Percentiles rank a stretch among this genome's conserved stretches.
These are phyloP conservation scores for Atkinsonella hypoxylon DNA, from an alignment of 2,329 filamentous ascomycete genomes.

Conservation along the genomic window DNA sequence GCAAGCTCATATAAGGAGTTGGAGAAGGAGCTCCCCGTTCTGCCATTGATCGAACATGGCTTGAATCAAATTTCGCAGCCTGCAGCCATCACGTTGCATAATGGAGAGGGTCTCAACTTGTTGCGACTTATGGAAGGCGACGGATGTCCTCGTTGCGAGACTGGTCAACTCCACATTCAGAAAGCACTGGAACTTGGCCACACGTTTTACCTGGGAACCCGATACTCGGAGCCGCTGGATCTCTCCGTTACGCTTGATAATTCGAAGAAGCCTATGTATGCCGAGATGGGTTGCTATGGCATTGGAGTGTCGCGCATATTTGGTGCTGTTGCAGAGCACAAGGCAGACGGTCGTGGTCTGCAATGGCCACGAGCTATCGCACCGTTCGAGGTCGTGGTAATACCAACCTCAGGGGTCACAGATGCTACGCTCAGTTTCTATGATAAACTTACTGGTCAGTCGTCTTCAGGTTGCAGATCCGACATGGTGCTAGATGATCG, in stretches of 20 bases:
- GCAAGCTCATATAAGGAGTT: slow-evolving; percentile 14
- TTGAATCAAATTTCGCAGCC: slow-evolving; percentile 1
- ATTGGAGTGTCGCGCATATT: slow-evolving; percentile 89
- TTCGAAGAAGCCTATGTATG: slow-evolving; percentile 29
- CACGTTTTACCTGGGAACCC: slow-evolving; percentile 84
- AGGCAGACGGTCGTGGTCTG: slow-evolving; percentile 60
- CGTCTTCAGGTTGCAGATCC: slow-evolving; percentile 18
- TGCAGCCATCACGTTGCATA: slow-evolving; percentile 7
- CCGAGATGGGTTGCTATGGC: slow-evolving; percentile 95
- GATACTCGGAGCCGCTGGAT: slow-evolving; percentile 67
- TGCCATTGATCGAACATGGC: slow-evolving; percentile 10
- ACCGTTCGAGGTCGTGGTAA: slow-evolving; percentile 65
- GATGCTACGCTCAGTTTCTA: slow-evolving; percentile 47
- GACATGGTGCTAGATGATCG: slow-evolving; percentile 70
- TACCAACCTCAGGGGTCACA: slow-evolving; percentile 37
- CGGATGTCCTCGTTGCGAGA: slow-evolving; percentile 56
- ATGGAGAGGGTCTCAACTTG: slow-evolving; percentile 40
- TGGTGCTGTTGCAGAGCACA: slow-evolving; percentile 67
- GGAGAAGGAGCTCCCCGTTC: slow-evolving; percentile 13
- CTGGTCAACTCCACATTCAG: slow-evolving; percentile 50
- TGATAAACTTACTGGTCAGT: slow-evolving; percentile 36
- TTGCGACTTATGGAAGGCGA: slow-evolving; percentile 57
- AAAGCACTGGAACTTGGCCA: slow-evolving; percentile 84
- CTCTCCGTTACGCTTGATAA: slow-evolving; percentile 41
- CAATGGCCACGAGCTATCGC: slow-evolving; percentile 84